Conservation (phyloP, 495 filamentous ascomycete species). For the Aspergillus biplanus region DNA sequence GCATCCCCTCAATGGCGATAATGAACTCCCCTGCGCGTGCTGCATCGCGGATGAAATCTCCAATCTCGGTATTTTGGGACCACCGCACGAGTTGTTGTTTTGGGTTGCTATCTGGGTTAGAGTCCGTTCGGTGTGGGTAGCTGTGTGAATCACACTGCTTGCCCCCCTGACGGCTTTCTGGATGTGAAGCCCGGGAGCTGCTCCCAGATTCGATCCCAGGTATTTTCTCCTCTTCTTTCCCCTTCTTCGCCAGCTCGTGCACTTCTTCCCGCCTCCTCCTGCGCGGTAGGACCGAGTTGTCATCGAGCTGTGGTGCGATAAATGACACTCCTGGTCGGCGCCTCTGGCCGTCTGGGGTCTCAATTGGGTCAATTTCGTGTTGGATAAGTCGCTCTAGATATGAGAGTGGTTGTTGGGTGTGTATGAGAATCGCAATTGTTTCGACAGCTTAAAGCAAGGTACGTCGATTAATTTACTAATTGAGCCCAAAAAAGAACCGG, state of each 20-base stretch:
- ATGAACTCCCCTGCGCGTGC: constrained; percentile 82
- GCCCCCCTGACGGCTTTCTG: too few species aligned
- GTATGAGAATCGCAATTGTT: constrained; percentile 84
- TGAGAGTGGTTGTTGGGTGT: constrained; percentile 90
- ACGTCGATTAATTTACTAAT: neutral
- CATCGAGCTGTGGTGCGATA: constrained; percentile 71
- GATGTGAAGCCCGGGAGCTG: too few species aligned
- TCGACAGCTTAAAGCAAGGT: constrained; percentile 59
- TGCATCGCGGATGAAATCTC: constrained; percentile 93
- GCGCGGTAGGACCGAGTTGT: constrained; percentile 56
- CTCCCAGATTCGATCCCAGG: too few species aligned
- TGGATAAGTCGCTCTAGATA: constrained; percentile 92
- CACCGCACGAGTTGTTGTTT: constrained; percentile 75
- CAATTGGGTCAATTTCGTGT: constrained; percentile 79
- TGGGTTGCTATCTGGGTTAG: constrained; percentile 45
- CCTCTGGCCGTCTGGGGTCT: constrained; percentile 56
- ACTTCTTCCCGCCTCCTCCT: constrained; percentile 34
- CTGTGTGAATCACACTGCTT: too few species aligned
- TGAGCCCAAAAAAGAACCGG: too few species aligned
- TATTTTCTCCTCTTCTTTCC: neutral
- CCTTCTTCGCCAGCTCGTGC: constrained; percentile 44
- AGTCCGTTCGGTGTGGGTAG: too few species aligned
- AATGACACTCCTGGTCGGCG: constrained; percentile 79
- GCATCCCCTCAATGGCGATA: constrained; percentile 76
- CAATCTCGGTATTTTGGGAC: constrained; percentile 86